Evolutionary conservation across 208 protist genomes (phyloP), one percentile per base, ranked within the genome.

Genomic region (Angomonas ambiguus): DNA sequence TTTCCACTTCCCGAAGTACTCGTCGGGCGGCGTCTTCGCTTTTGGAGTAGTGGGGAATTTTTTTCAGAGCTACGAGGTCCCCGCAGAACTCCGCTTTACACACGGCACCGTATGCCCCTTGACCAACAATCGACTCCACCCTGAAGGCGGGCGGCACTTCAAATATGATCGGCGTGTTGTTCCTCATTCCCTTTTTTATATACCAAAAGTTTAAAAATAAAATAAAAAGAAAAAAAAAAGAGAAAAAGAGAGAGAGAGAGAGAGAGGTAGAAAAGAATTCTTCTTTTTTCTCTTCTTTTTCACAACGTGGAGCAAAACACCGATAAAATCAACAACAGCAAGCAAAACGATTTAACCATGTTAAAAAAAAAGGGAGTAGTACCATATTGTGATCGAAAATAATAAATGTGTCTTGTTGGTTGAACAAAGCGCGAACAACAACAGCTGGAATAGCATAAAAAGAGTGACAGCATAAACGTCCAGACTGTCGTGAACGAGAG

Each of bases 61-160:
- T 97, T 72, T 97, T 97, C 10, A 97, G 77, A 5, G 92, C 92
- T 53, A 95, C 77, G 51, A 79, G 76, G 34, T 96, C 90, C 13
- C 61, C 74, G 35, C 82, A 74, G 61, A 89, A 93, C n/a, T 73
- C 49, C 0, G 94, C 94, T 67, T 91, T 92, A 77, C 87, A 96
- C 16, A 97, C 94, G n/a, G 87, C 91, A 20, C 94, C 94, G 74
- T 97, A 97, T 6, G 94, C 87, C 20, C 94, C 94, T 60, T 97
- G 88, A 25, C 92, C 92, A 65, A 96, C 87, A 51, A 96, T 94
- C n/a, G 85, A 91, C 71, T 92, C 85, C 31, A 94, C 89, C 64
- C 80, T 69, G 68, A 96, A 97, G 33, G 83, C 72, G n/a, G 79
- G 74, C 28, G 91, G 91, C 13, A 96, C 87, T 51, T 96, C 87